Evolutionary conservation across 768 basidiomycete genomes (phyloP).

Genomic region (Suillus lakei): DNA sequence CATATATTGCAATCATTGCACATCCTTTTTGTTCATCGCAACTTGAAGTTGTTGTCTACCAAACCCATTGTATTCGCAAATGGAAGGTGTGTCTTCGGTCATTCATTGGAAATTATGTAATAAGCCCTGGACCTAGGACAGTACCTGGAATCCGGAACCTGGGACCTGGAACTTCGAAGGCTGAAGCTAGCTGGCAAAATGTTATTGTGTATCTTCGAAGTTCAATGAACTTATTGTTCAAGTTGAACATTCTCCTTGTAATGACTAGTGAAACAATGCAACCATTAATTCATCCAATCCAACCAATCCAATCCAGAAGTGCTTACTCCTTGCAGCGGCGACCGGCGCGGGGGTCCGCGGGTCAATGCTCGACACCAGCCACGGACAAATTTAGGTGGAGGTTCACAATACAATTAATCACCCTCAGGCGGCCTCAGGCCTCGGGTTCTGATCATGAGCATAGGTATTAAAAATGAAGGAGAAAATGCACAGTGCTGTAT

Average conservation of each 20-base stretch:
- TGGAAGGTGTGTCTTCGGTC: not conserved
- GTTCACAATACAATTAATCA: not conserved
- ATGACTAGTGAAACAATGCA: not conserved
- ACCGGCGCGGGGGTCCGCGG: not conserved
- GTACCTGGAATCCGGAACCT: not conserved
- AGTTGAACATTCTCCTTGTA: not conserved
- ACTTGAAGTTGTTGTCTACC: not conserved
- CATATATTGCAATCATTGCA: not conserved
- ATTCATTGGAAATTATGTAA: not conserved
- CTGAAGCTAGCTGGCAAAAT: not conserved
- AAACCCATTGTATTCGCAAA: constrained; percentile 3
- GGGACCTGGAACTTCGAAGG: not conserved
- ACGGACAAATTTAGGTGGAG: not conserved
- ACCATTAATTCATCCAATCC: not conserved
- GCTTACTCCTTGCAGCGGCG: not conserved
- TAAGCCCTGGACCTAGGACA: not conserved
- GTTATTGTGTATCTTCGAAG: too few species aligned
- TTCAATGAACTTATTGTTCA: not conserved
- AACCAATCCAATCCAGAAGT: not conserved
- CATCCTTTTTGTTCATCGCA: not conserved
- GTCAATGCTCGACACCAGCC: not conserved
- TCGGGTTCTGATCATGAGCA: not conserved
- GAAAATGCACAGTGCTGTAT: not conserved
- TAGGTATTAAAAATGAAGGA: not conserved
- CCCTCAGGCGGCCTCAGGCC: not conserved